Evolutionary conservation across 2,329 filamentous ascomycete species (phyloP).

Genomic region (Ophiostoma ulmi): DNA sequence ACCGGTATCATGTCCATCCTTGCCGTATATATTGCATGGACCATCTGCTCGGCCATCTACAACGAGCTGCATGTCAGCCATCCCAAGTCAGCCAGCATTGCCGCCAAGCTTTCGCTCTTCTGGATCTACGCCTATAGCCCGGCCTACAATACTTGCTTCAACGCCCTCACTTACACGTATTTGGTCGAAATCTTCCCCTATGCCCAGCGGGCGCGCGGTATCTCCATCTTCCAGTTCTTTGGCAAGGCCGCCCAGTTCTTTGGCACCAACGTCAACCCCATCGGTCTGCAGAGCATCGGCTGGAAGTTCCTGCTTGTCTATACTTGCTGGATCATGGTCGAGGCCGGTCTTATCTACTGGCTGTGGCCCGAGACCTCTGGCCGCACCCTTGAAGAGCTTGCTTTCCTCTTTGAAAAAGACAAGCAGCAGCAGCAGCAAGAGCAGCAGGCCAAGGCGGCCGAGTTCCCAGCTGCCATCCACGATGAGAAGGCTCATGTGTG

Average conservation of each 20-base stretch:
- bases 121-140: constrained; percentile 58
- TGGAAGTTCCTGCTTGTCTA: constrained; percentile 35
- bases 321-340: constrained; percentile 34
- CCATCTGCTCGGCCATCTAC: constrained; percentile 39
- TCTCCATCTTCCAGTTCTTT: constrained; percentile 35
- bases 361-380: constrained; percentile 33
- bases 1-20: constrained; percentile 48
- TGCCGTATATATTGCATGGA: constrained; percentile 45
- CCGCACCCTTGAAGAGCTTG: constrained; percentile 32
- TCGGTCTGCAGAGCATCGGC: constrained; percentile 32
- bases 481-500: not conserved
- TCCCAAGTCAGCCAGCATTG: constrained; percentile 29
- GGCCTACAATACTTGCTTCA: constrained; percentile 61
- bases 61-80: not conserved
- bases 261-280: constrained; percentile 34
- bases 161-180: constrained; percentile 56
- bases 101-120: constrained; percentile 43
- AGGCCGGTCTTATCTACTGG: constrained; percentile 35
- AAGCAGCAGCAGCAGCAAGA: constrained; percentile 17
- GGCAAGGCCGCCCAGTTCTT: constrained; percentile 34
- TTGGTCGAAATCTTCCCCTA: constrained; percentile 35
- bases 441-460: not conserved
- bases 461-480: not conserved
- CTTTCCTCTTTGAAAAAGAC: constrained; percentile 28
- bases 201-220: constrained; percentile 33